These are phyloP conservation scores for Silene conica DNA, from an alignment of 148 eudicot genomes.

Conservation along the genomic window DNA sequence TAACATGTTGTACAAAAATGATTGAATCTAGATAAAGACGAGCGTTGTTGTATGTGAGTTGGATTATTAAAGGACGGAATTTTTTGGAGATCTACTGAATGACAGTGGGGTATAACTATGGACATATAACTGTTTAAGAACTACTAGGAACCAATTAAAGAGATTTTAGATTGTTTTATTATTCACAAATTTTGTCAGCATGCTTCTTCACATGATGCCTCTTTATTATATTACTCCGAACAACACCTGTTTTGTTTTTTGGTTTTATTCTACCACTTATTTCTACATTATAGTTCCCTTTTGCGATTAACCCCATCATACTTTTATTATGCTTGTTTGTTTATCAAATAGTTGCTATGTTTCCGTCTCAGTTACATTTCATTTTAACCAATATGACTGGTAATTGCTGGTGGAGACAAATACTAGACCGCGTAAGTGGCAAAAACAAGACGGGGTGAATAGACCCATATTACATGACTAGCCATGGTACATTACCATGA, in stretches of 20 bases:
- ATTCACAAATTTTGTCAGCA: slow-evolving; percentile 13
- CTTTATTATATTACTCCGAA: background rate
- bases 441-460: background rate
- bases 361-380: background rate
- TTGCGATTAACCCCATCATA: too few relatives aligned
- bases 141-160: background rate
- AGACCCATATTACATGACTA: background rate
- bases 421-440: background rate
- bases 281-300: background rate
- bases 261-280: background rate
- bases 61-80: slow-evolving; percentile 10
- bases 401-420: too few relatives aligned
- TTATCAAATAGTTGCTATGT: background rate
- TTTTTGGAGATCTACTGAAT: slow-evolving; percentile 8
- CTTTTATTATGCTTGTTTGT: background rate
- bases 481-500: background rate
- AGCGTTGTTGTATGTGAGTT: slow-evolving; percentile 17
- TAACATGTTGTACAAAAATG: slow-evolving; percentile 5
- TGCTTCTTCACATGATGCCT: slow-evolving; percentile 3
- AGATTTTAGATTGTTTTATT: background rate
- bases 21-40: slow-evolving; percentile 5
- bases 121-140: background rate
- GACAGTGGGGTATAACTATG: slow-evolving; percentile 7
- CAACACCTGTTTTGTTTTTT: background rate
- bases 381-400: background rate